Conservation (phyloP, 306 rosid genomes). For the Trichosanthes cucumerina region DNA sequence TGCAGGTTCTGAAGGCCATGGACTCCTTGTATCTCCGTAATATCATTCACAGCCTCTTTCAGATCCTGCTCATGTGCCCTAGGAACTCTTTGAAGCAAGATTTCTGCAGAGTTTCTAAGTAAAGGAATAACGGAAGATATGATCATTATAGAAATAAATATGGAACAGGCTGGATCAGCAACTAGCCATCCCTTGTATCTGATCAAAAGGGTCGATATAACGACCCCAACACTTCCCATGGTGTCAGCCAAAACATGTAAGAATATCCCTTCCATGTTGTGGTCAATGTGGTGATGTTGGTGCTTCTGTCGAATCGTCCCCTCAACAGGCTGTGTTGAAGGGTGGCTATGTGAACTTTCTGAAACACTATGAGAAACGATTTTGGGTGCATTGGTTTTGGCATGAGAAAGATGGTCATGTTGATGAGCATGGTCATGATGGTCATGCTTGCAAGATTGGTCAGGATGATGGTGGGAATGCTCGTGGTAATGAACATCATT, state of each 20-base stretch:
- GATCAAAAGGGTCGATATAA: slow-evolving; percentile 79
- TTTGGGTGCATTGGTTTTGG: not conserved
- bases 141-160: slow-evolving; percentile 75
- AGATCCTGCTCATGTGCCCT: slow-evolving; percentile 49
- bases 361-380: slow-evolving; percentile 8
- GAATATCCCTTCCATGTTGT: slow-evolving; percentile 98
- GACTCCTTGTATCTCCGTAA: slow-evolving; percentile 52
- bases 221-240: slow-evolving; percentile 94
- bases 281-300: slow-evolving; percentile 75
- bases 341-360: slow-evolving; percentile 18
- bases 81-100: slow-evolving; percentile 86
- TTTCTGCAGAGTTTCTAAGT: slow-evolving; percentile 77
- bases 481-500: not conserved
- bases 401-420: slow-evolving; percentile 14
- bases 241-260: slow-evolving; percentile 96
- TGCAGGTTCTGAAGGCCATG: slow-evolving; percentile 55
- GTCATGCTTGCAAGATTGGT: not conserved
- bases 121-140: slow-evolving; percentile 80
- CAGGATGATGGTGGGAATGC: not conserved
- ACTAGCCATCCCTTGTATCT: slow-evolving; percentile 90
- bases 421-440: slow-evolving; percentile 11
- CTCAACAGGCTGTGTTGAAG: not conserved
- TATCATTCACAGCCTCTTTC: slow-evolving; percentile 42
- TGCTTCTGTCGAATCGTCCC: slow-evolving; percentile 27
- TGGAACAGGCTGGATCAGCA: slow-evolving; percentile 95